Percentiles rank a stretch among this genome's conserved stretches.
Evolutionary conservation across 176 grass and related monocot genomes (phyloP).

Genomic region (Triticum turgidum): DNA sequence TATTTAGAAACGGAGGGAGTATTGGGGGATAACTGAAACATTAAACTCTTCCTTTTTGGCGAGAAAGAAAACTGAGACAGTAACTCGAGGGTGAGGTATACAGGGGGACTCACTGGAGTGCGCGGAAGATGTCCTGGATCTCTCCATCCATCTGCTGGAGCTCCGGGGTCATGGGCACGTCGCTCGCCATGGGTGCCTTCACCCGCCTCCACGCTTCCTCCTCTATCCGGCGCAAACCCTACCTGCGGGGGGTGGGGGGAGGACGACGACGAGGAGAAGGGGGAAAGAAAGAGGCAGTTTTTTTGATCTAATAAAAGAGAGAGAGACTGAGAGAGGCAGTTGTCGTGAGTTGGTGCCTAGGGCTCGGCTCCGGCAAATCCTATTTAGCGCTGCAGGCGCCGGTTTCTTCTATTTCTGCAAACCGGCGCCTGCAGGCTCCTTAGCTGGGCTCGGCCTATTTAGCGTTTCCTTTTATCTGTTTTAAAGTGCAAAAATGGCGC

Average conservation of each 20-base stretch:
- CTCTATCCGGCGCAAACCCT: background rate
- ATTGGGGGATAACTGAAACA: background rate
- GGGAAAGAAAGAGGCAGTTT: background rate
- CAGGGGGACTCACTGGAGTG: conserved; percentile 61
- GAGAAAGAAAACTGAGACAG: background rate
- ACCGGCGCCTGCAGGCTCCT: too few relatives aligned
- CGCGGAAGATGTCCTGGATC: conserved; percentile 96
- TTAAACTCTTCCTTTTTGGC: too few relatives aligned
- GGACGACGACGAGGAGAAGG: background rate
- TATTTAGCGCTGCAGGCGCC: too few relatives aligned
- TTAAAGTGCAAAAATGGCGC: too few relatives aligned
- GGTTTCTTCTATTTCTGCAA: too few relatives aligned
- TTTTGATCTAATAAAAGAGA: too few relatives aligned
- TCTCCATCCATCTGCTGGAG: conserved; percentile 93
- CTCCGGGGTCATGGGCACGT: conserved; percentile 77
- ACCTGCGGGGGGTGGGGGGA: background rate
- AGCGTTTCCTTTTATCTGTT: too few relatives aligned
- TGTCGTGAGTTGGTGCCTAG: too few relatives aligned
- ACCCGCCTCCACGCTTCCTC: background rate
- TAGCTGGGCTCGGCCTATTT: too few relatives aligned
- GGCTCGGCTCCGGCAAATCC: too few relatives aligned
- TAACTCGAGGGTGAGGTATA: background rate
- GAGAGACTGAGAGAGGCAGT: background rate
- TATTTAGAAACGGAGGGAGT: too few relatives aligned
- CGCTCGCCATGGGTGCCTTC: conserved; percentile 50